Evolutionary conservation across 495 filamentous ascomycete species (phyloP), one percentile per base, ranked within the genome.

Genomic region (Trichoderma erinaceum): DNA sequence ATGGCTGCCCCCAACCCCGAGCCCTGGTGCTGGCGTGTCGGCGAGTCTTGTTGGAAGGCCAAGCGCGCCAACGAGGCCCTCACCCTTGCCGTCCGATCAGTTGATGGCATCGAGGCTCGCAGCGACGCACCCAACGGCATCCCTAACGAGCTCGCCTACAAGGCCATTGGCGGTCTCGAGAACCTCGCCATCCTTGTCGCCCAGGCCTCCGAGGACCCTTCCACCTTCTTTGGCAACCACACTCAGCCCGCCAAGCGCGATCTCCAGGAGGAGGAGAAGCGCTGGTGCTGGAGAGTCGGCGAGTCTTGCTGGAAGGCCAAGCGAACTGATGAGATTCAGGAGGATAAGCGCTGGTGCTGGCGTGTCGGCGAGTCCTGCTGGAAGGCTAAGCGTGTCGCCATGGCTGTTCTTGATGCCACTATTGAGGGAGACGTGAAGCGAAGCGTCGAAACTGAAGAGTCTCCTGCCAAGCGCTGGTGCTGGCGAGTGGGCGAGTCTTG

Each of bases 51-150:
- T 73, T 76, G 70, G 68, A 73, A 75, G 71, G 73, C 73, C 63
- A 75, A 73, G 70, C 76, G 75, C 38, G 74, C 73, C 44, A 76
- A 77, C 44, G 73, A 73, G 66, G 77, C 76, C 65, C 73, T 80
- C 69, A 67, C 74, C 38, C 61, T 41, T 67, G 69, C 74, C 69
- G 74, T 77, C 52, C 27, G 66, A 21, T 61, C 63, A 61, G 65
- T 38, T 16, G 66, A 41, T 23, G 32, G 67, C 61, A 18, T 68
- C 41, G 48, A 25, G 65, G 69, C 68, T 25, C 44, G 41, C 11
- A n/a, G 35, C 56, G 23, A 61, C 23, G 10, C 44, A 32, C 18
- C 23, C 16, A 32, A 46, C 32, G 64, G 25, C 25, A 41, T 67
- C 65, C 65, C 25, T 46, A 27, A 41, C 11, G 66, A 69, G 46